Conservation (phyloP, 2,329 filamentous ascomycete genomes). For the Alternaria longipes region DNA sequence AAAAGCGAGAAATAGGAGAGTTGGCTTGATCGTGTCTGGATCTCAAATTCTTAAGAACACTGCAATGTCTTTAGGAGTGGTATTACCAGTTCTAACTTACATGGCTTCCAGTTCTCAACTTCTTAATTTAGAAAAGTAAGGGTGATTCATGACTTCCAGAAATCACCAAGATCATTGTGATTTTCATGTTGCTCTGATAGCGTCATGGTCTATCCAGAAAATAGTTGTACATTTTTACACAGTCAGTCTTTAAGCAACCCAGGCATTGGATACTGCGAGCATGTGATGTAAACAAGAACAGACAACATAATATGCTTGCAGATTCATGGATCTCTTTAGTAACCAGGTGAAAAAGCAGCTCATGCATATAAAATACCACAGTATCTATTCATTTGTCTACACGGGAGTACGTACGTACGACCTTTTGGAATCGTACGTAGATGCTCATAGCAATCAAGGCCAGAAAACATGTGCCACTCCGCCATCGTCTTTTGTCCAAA, state of each 20-base stretch:
- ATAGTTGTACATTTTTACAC: not conserved
- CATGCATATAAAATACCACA: not conserved
- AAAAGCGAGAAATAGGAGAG: not conserved
- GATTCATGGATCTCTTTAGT: not conserved
- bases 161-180: not conserved
- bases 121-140: not conserved
- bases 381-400: not conserved
- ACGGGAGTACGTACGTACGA: not conserved
- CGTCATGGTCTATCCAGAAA: not conserved
- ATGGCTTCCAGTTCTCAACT: not conserved
- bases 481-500: not conserved
- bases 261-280: not conserved
- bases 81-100: not conserved
- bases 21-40: not conserved
- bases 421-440: not conserved
- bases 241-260: not conserved
- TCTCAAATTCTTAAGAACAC: not conserved
- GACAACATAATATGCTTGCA: too few species aligned
- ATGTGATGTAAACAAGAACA: not conserved
- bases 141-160: not conserved
- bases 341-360: not conserved
- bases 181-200: not conserved
- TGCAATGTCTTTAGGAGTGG: not conserved
- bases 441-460: not conserved
- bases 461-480: not conserved